phyloP scores from a whole-genome alignment of 1,139 yeast genomes.

The Candida pseudoviswanathii region DNA sequence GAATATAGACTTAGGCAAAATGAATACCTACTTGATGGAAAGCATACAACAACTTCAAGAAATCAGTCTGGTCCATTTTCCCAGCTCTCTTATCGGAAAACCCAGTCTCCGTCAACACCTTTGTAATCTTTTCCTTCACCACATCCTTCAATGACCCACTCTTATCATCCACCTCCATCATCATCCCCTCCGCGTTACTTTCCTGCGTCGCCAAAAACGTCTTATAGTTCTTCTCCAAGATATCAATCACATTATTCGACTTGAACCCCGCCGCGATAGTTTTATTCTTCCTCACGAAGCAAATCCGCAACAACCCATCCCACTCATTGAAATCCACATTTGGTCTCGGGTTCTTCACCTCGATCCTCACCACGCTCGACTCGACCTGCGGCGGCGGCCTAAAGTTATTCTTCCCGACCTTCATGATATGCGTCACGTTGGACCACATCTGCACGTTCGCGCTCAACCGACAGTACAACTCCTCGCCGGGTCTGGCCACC shows the following conservation, averaged over 20 bases:
- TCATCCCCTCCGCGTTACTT: conserved; percentile 45
- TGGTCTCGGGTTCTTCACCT: conserved; percentile 89
- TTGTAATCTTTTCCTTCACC: conserved; percentile 59
- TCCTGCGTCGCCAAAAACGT: conserved; percentile 67
- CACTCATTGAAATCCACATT: conserved; percentile 90
- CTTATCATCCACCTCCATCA: conserved; percentile 50
- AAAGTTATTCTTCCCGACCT: conserved; percentile 94
- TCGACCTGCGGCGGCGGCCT: conserved; percentile 99
- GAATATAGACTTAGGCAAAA: conserved; percentile 59
- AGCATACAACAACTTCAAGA: conserved; percentile 81
- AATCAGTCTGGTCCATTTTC: conserved; percentile 93
- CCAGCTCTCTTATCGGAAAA: conserved; percentile 87
- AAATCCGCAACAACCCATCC: conserved; percentile 92
- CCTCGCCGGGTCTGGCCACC: conserved; percentile 93
- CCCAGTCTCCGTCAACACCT: conserved; percentile 77
- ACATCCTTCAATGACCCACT: conserved; percentile 39
- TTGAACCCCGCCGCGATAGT: conserved; percentile 93
- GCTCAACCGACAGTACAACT: conserved; percentile 85
- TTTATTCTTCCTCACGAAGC: conserved; percentile 90
- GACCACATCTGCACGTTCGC: conserved; percentile 99
- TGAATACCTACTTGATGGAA: conserved; percentile 98
- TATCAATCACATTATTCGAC: conserved; percentile 76
- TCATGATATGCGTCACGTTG: conserved; percentile 96
- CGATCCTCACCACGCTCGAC: conserved; percentile 92
- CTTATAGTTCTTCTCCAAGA: conserved; percentile 85